A percentile compares a stretch with the other conserved stretches of the same genome.
Conservation (phyloP, 306 rosid species). For the Sophora flavescens region DNA sequence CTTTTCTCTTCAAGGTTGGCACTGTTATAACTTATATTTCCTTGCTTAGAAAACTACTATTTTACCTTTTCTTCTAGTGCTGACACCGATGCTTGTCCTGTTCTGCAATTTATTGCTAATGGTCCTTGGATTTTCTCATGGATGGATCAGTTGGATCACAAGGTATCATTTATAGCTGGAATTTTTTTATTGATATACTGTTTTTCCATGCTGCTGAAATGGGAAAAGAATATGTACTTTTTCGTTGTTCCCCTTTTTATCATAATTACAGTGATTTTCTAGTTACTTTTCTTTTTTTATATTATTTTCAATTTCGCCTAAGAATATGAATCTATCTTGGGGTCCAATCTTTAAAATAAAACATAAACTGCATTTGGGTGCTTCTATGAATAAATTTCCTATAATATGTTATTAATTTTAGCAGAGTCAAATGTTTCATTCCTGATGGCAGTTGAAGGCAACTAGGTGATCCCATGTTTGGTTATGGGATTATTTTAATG, state of each 20-base stretch:
- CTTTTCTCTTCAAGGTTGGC: slow-evolving; percentile 81
- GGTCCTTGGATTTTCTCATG: slow-evolving; percentile 45
- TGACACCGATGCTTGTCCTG: slow-evolving; percentile 44
- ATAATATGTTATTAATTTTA: background rate
- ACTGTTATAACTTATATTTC: slow-evolving; percentile 18
- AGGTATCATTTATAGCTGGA: slow-evolving; percentile 49
- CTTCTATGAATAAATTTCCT: background rate
- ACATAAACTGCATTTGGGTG: background rate
- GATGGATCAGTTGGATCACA: slow-evolving; percentile 62
- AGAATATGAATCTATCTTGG: background rate
- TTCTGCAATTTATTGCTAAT: slow-evolving; percentile 26
- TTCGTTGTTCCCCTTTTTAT: slow-evolving; percentile 1
- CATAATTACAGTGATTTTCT: background rate
- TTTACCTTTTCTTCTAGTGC: slow-evolving; percentile 12
- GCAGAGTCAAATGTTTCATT: slow-evolving; percentile 5
- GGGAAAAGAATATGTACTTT: background rate
- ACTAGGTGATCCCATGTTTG: background rate
- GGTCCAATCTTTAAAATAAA: background rate
- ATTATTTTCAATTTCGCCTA: slow-evolving; percentile 13
- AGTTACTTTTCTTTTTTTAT: background rate
- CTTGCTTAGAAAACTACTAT: slow-evolving; percentile 28
- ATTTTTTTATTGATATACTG: background rate
- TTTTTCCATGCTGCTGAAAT: slow-evolving; percentile 21
- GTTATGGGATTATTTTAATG: slow-evolving; percentile 20
- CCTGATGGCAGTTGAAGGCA: slow-evolving; percentile 9